phyloP scores from a whole-genome alignment of 2,329 filamentous ascomycete species.

The Zymoseptoria crescenta region DNA sequence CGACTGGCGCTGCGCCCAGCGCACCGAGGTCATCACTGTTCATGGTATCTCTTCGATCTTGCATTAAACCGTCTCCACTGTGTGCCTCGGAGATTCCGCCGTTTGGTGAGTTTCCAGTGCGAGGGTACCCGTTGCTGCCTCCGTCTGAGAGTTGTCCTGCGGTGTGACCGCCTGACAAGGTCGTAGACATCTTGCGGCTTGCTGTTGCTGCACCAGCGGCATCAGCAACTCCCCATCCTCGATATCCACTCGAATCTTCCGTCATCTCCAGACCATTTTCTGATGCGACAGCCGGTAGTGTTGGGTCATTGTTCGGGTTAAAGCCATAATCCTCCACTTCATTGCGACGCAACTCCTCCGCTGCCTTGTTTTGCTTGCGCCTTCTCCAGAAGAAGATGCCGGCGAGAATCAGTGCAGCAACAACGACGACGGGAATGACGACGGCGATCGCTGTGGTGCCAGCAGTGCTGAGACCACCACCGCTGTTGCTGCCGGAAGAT shows the following conservation, averaged over 20 bases:
- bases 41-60: constrained; percentile 39
- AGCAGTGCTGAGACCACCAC: constrained; percentile 48
- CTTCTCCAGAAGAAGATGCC: constrained; percentile 81
- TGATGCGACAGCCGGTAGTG: constrained; percentile 53
- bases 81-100: constrained; percentile 40
- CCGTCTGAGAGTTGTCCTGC: constrained; percentile 57
- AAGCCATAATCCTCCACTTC: constrained; percentile 96
- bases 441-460: constrained; percentile 87
- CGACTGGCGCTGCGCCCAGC: constrained; percentile 60
- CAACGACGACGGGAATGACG: constrained; percentile 82
- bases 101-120: constrained; percentile 51
- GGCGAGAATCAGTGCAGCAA: constrained; percentile 69
- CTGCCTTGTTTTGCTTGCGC: constrained; percentile 75
- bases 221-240: constrained; percentile 83
- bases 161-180: constrained; percentile 64
- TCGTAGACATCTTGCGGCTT: constrained; percentile 75
- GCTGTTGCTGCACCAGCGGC: constrained; percentile 58
- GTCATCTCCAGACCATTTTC: constrained; percentile 59
- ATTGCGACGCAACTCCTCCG: constrained; percentile 82
- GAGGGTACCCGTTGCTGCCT: constrained; percentile 41
- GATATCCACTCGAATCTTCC: constrained; percentile 74
- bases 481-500: background rate
- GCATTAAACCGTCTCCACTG: constrained; percentile 52
- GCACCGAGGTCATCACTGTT: constrained; percentile 74
- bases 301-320: constrained; percentile 94